phyloP scores from a whole-genome alignment of 768 basidiomycete species.

The Pholiota microspora region DNA sequence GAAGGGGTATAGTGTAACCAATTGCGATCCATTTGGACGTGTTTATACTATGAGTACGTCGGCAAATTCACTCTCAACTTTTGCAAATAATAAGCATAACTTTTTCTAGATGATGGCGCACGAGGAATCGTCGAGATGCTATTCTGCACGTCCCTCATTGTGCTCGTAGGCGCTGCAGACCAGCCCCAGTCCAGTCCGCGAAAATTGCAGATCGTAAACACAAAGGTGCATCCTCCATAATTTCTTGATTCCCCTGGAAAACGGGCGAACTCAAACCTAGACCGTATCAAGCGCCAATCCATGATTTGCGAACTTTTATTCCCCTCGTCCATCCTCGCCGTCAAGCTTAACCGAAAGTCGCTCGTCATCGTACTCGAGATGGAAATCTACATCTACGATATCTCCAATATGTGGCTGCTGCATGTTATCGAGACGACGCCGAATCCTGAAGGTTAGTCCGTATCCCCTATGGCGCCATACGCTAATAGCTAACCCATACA shows the following conservation, averaged over 20 bases:
- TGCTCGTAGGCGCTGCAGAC: slow-evolving; percentile 94
- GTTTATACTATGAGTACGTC: slow-evolving; percentile 91
- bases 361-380: slow-evolving; percentile 93
- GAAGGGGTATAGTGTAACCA: slow-evolving; percentile 95
- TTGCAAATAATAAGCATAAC: slow-evolving; percentile 5
- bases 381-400: slow-evolving; percentile 99
- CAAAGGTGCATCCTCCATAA: slow-evolving; percentile 63
- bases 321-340: slow-evolving; percentile 94
- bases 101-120: slow-evolving; percentile 79
- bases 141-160: slow-evolving; percentile 97
- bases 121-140: slow-evolving; percentile 98
- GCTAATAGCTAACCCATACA: slow-evolving; percentile 27
- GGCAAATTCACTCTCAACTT: not conserved
- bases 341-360: slow-evolving; percentile 96
- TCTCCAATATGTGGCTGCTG: slow-evolving; percentile 94
- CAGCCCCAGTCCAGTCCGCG: slow-evolving; percentile 88
- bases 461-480: not conserved
- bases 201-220: slow-evolving; percentile 97
- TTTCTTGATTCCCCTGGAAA: not conserved
- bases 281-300: slow-evolving; percentile 73
- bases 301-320: slow-evolving; percentile 99
- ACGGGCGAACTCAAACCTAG: slow-evolving; percentile 7
- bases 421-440: slow-evolving; percentile 97
- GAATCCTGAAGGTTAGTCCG: slow-evolving; percentile 82
- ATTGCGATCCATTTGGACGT: slow-evolving; percentile 96